phyloP scores from a whole-genome alignment of 2,329 filamentous ascomycete species.

The Fusarium marasasianum region DNA sequence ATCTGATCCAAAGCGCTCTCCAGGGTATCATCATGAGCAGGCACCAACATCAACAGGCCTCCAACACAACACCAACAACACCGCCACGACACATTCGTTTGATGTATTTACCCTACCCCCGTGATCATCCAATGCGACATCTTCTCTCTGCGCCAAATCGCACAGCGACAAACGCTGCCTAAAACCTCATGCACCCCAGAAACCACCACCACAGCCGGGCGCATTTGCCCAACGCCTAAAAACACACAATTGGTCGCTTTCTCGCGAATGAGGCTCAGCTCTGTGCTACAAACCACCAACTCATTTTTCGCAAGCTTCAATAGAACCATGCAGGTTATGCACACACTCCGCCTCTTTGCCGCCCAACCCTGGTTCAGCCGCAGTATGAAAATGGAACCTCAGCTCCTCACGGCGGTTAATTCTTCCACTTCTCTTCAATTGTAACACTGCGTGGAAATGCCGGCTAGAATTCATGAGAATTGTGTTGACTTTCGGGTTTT shows the following conservation, averaged over 20 bases:
- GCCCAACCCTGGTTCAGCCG: slow-evolving; percentile 7
- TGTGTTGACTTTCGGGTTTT: slow-evolving; percentile 6
- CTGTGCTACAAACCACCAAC: neutral
- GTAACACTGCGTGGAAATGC: neutral
- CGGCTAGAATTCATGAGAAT: neutral
- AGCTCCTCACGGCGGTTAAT: neutral
- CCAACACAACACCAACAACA: neutral
- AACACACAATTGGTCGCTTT: neutral
- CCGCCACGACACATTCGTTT: neutral
- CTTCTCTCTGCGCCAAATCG: neutral
- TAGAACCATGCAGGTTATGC: neutral
- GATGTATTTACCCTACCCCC: neutral
- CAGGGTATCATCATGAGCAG: neutral
- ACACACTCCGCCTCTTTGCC: neutral
- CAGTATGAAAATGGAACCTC: neutral
- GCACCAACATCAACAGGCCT: neutral
- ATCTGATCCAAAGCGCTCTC: neutral
- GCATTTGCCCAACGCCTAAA: neutral
- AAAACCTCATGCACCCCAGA: neutral
- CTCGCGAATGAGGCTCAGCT: neutral
- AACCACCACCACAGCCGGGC: neutral
- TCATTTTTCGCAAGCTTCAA: neutral
- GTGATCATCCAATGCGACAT: neutral
- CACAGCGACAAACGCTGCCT: neutral
- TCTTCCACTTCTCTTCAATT: neutral